Evolutionary conservation across 2,329 filamentous ascomycete genomes (phyloP), one percentile per base, ranked within the genome.

Genomic region (Monilinia polystroma): DNA sequence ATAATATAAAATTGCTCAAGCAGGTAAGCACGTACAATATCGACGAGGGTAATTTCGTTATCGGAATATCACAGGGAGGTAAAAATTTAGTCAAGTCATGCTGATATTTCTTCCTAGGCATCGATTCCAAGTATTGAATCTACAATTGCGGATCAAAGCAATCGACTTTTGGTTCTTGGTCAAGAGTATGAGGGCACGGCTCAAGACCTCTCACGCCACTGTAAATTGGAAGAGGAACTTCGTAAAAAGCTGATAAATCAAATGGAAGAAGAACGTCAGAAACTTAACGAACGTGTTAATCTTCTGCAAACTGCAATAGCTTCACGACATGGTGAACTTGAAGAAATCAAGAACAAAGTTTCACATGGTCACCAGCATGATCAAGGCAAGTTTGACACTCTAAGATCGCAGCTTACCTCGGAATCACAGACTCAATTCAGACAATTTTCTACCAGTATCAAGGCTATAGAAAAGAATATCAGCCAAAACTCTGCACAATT

Each of bases 121-220:
- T 45, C 58, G 14, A 60, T 60, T 38, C 29, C 43, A 49, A 49
- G 12, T 6, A 60, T 56, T n/a, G 29, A 64, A 29, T 57, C n/a
- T n/a, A 43, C 53, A 20, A 59, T 60, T 12, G 23, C 18, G 23
- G 32, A 38, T 47, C 63, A 60, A 32, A 47, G 29, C 20, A 51
- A 20, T 60, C 55, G n/a, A 23, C 29, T 66, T 1, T 41, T 41
- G 4, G 16, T 12, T 18, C 52, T 65, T 4, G n/a, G 52, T n/a
- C 20, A 29, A 26, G 41, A 29, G 6, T 20, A 58, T 59, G 63
- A 38, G 18, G 32, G 29, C 6, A 51, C 32, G 26, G 43, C 54
- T 58, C 52, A 41, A n/a, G 43, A 58, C 20, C 43, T 65, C 14
- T 58, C 63, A 58, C 52, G 63, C 29, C 62, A 64, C 16, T 45